Percentiles rank a stretch among this genome's conserved stretches.
phyloP scores from a whole-genome alignment of 140 eudicot species.

The Bidens hawaiensis region DNA sequence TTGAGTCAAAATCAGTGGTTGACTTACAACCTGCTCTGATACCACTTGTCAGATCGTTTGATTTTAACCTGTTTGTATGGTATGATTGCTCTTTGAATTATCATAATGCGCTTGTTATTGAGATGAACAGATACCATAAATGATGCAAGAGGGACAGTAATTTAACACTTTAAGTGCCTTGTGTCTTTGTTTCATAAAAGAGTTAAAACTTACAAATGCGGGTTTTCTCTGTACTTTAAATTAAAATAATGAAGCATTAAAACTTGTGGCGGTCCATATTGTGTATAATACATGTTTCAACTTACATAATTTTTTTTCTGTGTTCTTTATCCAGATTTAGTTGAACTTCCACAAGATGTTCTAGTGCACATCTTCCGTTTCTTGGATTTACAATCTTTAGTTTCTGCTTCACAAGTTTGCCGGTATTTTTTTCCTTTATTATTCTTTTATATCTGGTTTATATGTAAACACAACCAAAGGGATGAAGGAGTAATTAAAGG shows the following conservation, averaged over 20 bases:
- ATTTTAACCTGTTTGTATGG: no score
- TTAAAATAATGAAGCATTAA: conserved; percentile 7
- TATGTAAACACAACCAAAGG: no score
- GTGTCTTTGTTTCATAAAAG: neutral
- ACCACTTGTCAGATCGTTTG: no score
- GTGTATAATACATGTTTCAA: conserved; percentile 27
- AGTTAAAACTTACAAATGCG: neutral
- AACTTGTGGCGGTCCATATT: neutral
- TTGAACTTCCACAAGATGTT: conserved; percentile 66
- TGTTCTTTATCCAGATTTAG: conserved; percentile 33
- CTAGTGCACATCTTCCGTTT: conserved; percentile 72
- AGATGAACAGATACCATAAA: neutral
- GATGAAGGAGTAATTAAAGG: no score
- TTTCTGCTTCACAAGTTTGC: conserved; percentile 71
- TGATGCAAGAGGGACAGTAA: conserved; percentile 15
- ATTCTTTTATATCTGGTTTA: neutral
- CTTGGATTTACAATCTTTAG: conserved; percentile 66
- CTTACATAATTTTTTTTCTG: neutral
- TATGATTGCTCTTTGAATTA: no score
- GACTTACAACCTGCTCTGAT: no score
- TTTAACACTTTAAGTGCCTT: neutral
- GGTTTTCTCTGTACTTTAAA: neutral
- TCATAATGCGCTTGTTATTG: no score
- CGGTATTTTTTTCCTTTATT: conserved; percentile 35
- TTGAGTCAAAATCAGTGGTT: no score